Percentiles rank a stretch among this genome's conserved stretches.
Conservation (phyloP, 768 basidiomycete genomes). For the Tricholoma sp. region DNA sequence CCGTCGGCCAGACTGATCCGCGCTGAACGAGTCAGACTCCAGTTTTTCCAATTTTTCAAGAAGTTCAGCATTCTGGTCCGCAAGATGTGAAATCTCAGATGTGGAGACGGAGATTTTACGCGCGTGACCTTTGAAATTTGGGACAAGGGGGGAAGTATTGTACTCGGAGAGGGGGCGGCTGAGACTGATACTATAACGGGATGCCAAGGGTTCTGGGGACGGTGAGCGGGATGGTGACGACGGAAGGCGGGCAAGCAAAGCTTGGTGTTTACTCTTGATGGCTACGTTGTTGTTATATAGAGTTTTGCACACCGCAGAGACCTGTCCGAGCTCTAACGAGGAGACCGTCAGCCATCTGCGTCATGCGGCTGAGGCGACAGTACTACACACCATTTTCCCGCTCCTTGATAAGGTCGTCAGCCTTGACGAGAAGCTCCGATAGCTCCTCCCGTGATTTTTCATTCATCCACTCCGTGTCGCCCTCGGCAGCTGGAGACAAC, state of each 20-base stretch:
- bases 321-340: constrained; percentile 55
- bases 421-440: constrained; percentile 61
- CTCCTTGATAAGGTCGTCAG: constrained; percentile 70
- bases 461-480: constrained; percentile 42
- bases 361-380: background rate
- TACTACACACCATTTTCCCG: constrained; percentile 62
- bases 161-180: constrained; percentile 17
- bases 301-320: constrained; percentile 63
- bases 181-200: constrained; percentile 24
- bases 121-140: constrained; percentile 26
- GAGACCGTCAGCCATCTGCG: constrained; percentile 7
- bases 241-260: constrained; percentile 61
- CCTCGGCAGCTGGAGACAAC: constrained; percentile 17
- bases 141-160: constrained; percentile 12
- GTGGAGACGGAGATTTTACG: constrained; percentile 62
- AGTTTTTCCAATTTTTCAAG: constrained; percentile 69
- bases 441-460: constrained; percentile 74
- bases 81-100: constrained; percentile 61
- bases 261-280: constrained; percentile 68
- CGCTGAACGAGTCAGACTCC: constrained; percentile 60
- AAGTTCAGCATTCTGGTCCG: constrained; percentile 83
- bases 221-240: constrained; percentile 27
- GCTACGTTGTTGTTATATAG: constrained; percentile 65
- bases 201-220: constrained; percentile 27
- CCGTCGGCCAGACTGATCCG: constrained; percentile 63